Conservation (phyloP, 257 asterid species). For the Gentiana dahurica region DNA sequence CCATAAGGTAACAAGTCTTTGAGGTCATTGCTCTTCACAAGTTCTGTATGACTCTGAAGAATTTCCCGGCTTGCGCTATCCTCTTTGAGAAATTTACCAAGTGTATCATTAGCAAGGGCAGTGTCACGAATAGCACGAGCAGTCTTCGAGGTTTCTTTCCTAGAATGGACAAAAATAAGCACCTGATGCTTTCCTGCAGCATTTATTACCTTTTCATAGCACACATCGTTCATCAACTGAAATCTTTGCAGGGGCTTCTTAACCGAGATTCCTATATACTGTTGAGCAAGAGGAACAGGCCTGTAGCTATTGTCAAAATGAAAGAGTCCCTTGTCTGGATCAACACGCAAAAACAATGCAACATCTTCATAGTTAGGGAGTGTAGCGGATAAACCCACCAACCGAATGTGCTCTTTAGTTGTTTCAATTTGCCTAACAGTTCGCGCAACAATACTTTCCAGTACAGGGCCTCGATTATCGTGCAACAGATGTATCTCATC, state of each 20-base stretch:
- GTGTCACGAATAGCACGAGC: constrained; percentile 31
- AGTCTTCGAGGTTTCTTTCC: constrained; percentile 27
- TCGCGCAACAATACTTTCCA: constrained; percentile 23
- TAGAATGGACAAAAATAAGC: constrained; percentile 26
- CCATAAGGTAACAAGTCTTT: constrained; percentile 28
- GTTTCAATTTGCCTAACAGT: constrained; percentile 27
- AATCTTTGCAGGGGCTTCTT: constrained; percentile 30
- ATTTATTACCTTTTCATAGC: constrained; percentile 26
- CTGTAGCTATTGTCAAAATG: constrained; percentile 28
- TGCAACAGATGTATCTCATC: constrained; percentile 29
- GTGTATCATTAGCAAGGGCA: constrained; percentile 28
- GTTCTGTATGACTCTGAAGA: constrained; percentile 22
- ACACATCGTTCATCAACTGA: constrained; percentile 28
- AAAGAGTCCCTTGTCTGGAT: constrained; percentile 25
- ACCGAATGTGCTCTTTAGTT: constrained; percentile 24
- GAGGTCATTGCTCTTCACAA: constrained; percentile 30
- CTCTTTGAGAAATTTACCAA: constrained; percentile 26
- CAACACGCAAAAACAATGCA: constrained; percentile 27
- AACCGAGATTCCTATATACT: constrained; percentile 23
- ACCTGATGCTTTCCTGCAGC: constrained; percentile 30
- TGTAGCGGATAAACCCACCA: constrained; percentile 31
- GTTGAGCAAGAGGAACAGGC: constrained; percentile 26
- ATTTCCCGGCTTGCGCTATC: constrained; percentile 24
- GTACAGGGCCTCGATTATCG: constrained; percentile 24
- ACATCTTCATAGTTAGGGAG: constrained; percentile 29